These are phyloP conservation scores for Cladosporium halotolerans DNA, from an alignment of 2,329 filamentous ascomycete genomes.

Conservation along the genomic window DNA sequence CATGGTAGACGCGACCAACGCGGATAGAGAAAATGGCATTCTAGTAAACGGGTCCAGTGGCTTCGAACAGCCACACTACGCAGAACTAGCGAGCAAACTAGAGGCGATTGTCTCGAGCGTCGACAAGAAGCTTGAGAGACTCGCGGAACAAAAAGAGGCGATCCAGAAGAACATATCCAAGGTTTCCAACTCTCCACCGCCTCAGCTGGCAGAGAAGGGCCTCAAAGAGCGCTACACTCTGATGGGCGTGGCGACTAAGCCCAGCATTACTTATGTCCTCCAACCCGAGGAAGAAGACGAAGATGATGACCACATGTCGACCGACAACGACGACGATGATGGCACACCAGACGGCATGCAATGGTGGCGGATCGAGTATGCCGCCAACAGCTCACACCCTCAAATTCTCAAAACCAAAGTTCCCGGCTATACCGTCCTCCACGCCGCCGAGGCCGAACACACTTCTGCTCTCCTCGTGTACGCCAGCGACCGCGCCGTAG, in stretches of 20 bases:
- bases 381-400: constrained; percentile 35
- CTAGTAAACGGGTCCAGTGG: constrained; percentile 17
- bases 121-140: constrained; percentile 25
- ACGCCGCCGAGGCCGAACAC: constrained; percentile 45
- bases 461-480: constrained; percentile 53
- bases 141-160: constrained; percentile 27
- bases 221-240: constrained; percentile 48
- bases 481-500: constrained; percentile 43
- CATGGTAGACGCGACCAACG: constrained; percentile 10
- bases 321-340: constrained; percentile 27
- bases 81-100: constrained; percentile 27
- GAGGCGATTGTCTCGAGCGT: constrained; percentile 30
- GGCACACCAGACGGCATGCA: constrained; percentile 36
- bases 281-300: constrained; percentile 28
- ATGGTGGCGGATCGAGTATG: constrained; percentile 53
- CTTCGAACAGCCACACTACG: constrained; percentile 17
- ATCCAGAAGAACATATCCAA: constrained; percentile 24
- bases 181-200: constrained; percentile 22
- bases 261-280: constrained; percentile 53
- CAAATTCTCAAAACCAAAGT: constrained; percentile 26
- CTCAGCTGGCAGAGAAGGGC: constrained; percentile 18
- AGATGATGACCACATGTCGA: constrained; percentile 16
- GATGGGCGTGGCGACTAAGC: constrained; percentile 52
- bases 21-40: constrained; percentile 16
- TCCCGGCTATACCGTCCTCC: constrained; percentile 48